Base-by-base conservation (phyloP, 129 eudicot species). In the Lactuca sativa region DNA sequence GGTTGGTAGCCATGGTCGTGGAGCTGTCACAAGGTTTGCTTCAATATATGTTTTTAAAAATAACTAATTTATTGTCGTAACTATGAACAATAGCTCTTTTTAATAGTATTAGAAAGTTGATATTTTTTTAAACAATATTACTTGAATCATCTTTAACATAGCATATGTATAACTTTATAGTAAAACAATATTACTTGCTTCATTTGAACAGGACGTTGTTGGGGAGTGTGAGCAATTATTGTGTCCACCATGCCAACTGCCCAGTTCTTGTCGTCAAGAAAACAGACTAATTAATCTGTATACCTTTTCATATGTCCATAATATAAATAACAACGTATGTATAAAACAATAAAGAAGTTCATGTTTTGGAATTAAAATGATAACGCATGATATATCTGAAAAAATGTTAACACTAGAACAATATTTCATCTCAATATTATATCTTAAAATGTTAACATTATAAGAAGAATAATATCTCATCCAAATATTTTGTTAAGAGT, bases 401-500 rank as follows among this genome's bases (percentile, higher is more conserved):
- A 54, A 18, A 75, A 66, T 48, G 14, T 54, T 17, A 12, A 30
- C 56, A 37, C 16, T 34, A 49, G 52, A 48, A 33, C 30, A 25
- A 25, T 25, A 25, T 25, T 25, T 25, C 30, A 25, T 25, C 2
- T 25, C 30, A 25, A 25, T 25, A 25, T 25, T 25, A 25, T 25
- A 25, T 25, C 30, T 25, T 0, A 25, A 25, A 25, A 25, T 25
- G 30, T 25, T 25, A 4, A 40, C 44, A 40, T 18, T 51, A 18
- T 9, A 71, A 34, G 13, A 64, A 34, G 36, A 62, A 38, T 43
- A 66, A 7, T 52, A 31, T 60, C 10, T 85, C 78, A 79, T 68
- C 76, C 81, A 58, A 92, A 89, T 73, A 92, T 82, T 17, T 84
- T 84, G 77, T 92, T 89, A 33, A 92, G 95, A 7, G 84, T 88